These are phyloP conservation scores for Alternaria infectoria DNA, from an alignment of 2,329 filamentous ascomycete species.

Conservation along the genomic window DNA sequence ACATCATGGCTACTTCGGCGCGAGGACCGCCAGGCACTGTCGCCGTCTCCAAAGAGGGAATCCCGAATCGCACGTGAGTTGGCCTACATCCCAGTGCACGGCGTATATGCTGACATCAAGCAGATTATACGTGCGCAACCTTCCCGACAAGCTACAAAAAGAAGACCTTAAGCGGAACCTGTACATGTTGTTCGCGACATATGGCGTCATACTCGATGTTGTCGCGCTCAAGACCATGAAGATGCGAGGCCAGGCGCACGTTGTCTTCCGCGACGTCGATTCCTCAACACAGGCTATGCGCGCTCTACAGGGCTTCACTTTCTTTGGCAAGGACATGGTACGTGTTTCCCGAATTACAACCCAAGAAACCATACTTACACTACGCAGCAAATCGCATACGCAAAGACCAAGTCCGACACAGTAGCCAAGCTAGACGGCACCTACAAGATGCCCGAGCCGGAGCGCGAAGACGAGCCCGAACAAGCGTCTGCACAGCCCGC, in stretches of 20 bases:
- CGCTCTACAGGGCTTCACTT: slow-evolving; percentile 81
- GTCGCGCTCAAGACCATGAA: slow-evolving; percentile 86
- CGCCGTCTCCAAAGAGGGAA: slow-evolving; percentile 22
- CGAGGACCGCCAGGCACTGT: slow-evolving; percentile 33
- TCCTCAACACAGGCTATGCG: slow-evolving; percentile 95
- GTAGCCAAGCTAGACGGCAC: slow-evolving; percentile 92
- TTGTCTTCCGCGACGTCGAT: slow-evolving; percentile 88
- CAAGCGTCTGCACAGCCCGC: slow-evolving; percentile 52
- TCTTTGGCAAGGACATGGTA: slow-evolving; percentile 86
- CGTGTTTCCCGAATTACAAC: slow-evolving; percentile 41
- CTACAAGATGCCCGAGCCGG: slow-evolving; percentile 70
- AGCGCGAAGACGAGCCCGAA: slow-evolving; percentile 27
- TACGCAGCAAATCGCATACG: slow-evolving; percentile 83
- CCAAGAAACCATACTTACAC: neutral
- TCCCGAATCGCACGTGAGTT: slow-evolving; percentile 45
- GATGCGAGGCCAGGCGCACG: slow-evolving; percentile 95
- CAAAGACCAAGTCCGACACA: slow-evolving; percentile 85
- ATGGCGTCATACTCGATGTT: slow-evolving; percentile 90
- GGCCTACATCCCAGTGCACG: neutral
- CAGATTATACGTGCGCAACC: slow-evolving; percentile 87
- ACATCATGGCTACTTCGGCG: slow-evolving; percentile 34
- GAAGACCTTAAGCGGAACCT: slow-evolving; percentile 82
- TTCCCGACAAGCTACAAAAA: slow-evolving; percentile 90
- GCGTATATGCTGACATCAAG: slow-evolving; percentile 18
- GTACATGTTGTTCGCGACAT: slow-evolving; percentile 93